Conservation (phyloP, 2,329 filamentous ascomycete genomes). For the Cytospora paraplurivora region DNA sequence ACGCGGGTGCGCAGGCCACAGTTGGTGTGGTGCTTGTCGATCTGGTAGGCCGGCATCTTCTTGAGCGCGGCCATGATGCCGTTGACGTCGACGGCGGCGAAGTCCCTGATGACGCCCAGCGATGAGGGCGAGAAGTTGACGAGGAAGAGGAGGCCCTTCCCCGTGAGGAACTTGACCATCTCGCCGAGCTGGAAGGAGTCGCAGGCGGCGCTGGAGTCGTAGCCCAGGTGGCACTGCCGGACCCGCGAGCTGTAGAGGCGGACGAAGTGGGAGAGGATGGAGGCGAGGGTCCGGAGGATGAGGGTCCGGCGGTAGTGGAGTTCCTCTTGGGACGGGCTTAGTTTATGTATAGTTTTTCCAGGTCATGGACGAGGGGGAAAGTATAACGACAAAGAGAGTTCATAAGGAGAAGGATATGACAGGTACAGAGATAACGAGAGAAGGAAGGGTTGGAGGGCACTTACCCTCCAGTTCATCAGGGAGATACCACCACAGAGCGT, state of each 20-base stretch:
- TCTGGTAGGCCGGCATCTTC: conserved; percentile 71
- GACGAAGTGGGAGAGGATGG: conserved; percentile 69
- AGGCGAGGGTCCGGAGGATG: conserved; percentile 69
- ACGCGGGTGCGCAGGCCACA: conserved; percentile 70
- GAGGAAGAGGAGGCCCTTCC: conserved; percentile 62
- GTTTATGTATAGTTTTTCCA: conserved; percentile 41
- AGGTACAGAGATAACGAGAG: not conserved
- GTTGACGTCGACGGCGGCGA: conserved; percentile 62
- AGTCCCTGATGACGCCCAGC: conserved; percentile 47
- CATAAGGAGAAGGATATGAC: not conserved
- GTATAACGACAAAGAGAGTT: not conserved
- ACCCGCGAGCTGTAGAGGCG: conserved; percentile 66
- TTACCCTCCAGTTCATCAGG: conserved; percentile 68
- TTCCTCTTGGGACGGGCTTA: conserved; percentile 19
- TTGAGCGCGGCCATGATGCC: conserved; percentile 61
- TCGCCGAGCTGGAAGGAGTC: conserved; percentile 80
- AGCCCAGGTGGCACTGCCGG: conserved; percentile 70
- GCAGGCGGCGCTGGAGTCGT: conserved; percentile 71
- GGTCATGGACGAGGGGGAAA: not conserved
- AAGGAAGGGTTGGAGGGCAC: conserved; percentile 30
- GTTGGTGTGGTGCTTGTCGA: conserved; percentile 72
- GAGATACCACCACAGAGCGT: conserved; percentile 71
- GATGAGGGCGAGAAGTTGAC: conserved; percentile 55
- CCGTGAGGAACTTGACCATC: conserved; percentile 70
- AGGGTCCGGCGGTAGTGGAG: conserved; percentile 66